A percentile compares a stretch with the other conserved stretches of the same genome.
Conservation (phyloP, 345 rosid genomes). For the Citrus sp. region DNA sequence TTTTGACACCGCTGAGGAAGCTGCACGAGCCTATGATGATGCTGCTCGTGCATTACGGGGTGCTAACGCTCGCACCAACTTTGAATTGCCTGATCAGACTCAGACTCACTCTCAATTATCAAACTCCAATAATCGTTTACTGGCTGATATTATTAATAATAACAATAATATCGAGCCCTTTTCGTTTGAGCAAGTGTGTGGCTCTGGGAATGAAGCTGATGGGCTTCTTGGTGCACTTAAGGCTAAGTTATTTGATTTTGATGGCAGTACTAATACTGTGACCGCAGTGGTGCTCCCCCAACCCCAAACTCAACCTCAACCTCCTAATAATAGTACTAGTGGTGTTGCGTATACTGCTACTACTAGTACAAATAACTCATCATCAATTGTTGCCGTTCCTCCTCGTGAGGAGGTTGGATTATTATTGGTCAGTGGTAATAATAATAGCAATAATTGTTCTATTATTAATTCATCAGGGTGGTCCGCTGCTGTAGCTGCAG, state of each 20-base stretch:
- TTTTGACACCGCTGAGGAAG: constrained; percentile 58
- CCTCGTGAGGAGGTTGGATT: neutral
- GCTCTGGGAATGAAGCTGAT: constrained; percentile 26
- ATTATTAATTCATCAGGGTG: too few relatives aligned
- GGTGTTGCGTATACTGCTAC: too few relatives aligned
- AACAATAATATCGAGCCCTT: constrained; percentile 33
- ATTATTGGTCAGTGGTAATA: too few relatives aligned
- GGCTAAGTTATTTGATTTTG: constrained; percentile 45
- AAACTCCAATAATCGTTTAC: neutral
- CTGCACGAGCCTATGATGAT: constrained; percentile 50
- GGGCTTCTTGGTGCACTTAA: constrained; percentile 53
- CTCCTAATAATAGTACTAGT: too few relatives aligned
- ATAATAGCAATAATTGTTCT: too few relatives aligned
- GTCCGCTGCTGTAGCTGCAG: neutral
- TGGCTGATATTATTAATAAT: neutral
- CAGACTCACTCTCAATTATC: neutral
- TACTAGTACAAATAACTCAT: too few relatives aligned
- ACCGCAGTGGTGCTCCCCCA: too few relatives aligned
- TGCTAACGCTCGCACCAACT: constrained; percentile 49
- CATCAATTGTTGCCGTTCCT: neutral
- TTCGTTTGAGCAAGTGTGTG: constrained; percentile 46
- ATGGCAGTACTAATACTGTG: constrained; percentile 14
- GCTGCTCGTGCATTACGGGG: constrained; percentile 52
- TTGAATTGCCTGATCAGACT: constrained; percentile 28
- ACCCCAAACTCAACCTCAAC: too few relatives aligned